phyloP scores from a whole-genome alignment of 768 basidiomycete genomes.

The Boletales sp. region DNA sequence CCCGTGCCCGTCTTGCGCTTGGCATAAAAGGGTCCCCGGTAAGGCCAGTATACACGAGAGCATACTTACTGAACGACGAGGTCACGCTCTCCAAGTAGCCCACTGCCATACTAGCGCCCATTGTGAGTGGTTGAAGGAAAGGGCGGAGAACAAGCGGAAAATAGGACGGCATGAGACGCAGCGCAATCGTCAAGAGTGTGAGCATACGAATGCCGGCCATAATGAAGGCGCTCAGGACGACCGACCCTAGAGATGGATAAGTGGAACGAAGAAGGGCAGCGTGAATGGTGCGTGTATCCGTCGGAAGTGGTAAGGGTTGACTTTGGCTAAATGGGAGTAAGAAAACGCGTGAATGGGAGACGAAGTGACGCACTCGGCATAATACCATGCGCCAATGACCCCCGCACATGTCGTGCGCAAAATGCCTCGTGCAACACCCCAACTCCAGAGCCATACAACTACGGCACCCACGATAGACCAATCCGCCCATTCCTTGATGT shows the following conservation, averaged over 20 bases:
- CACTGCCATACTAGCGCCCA: slow-evolving; percentile 37
- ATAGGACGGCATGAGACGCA: slow-evolving; percentile 55
- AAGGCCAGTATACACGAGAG: slow-evolving; percentile 69
- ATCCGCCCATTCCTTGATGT: slow-evolving; percentile 63
- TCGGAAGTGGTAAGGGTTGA: slow-evolving; percentile 39
- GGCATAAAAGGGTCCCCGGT: slow-evolving; percentile 70
- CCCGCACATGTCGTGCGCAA: slow-evolving; percentile 74
- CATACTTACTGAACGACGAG: slow-evolving; percentile 59
- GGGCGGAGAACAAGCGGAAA: slow-evolving; percentile 42
- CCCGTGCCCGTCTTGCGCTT: slow-evolving; percentile 53
- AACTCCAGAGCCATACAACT: slow-evolving; percentile 66
- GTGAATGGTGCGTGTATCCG: slow-evolving; percentile 70
- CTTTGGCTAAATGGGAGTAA: slow-evolving; percentile 18
- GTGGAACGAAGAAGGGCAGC: slow-evolving; percentile 76
- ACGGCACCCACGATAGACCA: slow-evolving; percentile 61
- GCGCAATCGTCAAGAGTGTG: slow-evolving; percentile 43
- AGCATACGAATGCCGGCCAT: slow-evolving; percentile 68
- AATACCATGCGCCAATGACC: slow-evolving; percentile 93
- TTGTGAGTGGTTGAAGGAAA: slow-evolving; percentile 38
- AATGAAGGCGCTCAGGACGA: slow-evolving; percentile 73
- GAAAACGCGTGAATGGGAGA: not conserved
- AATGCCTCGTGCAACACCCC: slow-evolving; percentile 76
- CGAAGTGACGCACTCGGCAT: slow-evolving; percentile 47
- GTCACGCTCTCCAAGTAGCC: slow-evolving; percentile 43
- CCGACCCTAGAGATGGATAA: slow-evolving; percentile 77